Evolutionary conservation across 805 yeast species (phyloP), one percentile per base, ranked within the genome.

Genomic region (Starmerella sp.): DNA sequence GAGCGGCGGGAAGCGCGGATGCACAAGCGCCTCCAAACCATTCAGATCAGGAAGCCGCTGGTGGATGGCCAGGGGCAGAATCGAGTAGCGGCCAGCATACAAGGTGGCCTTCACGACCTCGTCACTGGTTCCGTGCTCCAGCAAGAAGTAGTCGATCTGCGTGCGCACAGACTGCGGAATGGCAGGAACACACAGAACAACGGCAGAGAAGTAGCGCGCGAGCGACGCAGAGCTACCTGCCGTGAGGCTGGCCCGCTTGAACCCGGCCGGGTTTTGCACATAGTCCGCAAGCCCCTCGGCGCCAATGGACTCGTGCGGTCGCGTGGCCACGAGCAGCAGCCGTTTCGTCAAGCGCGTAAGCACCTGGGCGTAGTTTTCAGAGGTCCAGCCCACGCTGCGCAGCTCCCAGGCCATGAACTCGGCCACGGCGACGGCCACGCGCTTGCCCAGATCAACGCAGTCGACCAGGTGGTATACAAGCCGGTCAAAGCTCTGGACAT

Each of bases 31-130:
- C 53, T 63, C 64, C 17, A 57, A 41, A 3, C 65, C 65, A 8
- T 42, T 36, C 5, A 57, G 45, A 11, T n/a, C 28, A 4, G 60
- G 54, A 6, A 41, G 43, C 11, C 50, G 36, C 13, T 39, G 10
- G 22, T 45, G 69, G 11, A 79, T 67, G 1, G 84, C 83, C 55
- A 90, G 79, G 8, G 96, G 95, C 57, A 86, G 72, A 34, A 86
- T 73, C 13, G 88, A 82, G 43, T 77, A 76, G 42, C 77, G 75
- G 51, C 84, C 86, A 2, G 96, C 95, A 65, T 77, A 80, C 42
- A 86, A 62, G 3, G 86, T 78, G n/a, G 85, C 69, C 4, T 75
- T 67, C 50, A 80, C 74, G 37, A 86, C 73, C 62, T 49, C 51
- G 2, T 14, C 29, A 4, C 11, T 11, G n/a, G 57, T 64, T 54